Evolutionary conservation across 352 stramenopile genomes (phyloP).

Genomic region (Pythium coloratum): DNA sequence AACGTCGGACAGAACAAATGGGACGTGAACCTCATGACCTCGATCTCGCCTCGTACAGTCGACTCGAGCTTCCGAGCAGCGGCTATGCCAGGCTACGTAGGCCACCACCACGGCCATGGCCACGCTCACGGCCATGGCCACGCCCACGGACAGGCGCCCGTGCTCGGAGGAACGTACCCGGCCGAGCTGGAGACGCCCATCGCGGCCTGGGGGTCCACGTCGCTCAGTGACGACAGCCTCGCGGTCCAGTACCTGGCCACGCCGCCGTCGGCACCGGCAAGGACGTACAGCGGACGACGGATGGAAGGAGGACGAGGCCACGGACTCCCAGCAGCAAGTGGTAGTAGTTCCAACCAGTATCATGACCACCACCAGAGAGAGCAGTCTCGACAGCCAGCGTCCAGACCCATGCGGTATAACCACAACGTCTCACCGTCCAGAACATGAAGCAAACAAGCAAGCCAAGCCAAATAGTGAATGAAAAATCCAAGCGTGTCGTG

Average conservation of each 20-base stretch:
- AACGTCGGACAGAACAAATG: constrained; percentile 61
- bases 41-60: constrained; percentile 53
- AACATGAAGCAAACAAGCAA: neutral
- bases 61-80: constrained; percentile 47
- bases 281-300: constrained; percentile 12
- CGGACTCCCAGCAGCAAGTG: neutral
- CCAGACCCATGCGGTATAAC: constrained; percentile 1
- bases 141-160: neutral
- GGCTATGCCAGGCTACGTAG: neutral
- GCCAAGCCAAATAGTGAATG: too few species aligned
- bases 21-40: constrained; percentile 55
- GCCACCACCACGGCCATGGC: constrained; percentile 8
- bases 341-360: neutral
- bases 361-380: neutral
- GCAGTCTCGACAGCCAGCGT: constrained; percentile 2
- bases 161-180: constrained; percentile 19
- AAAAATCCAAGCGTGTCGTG: neutral
- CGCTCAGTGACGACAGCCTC: constrained; percentile 1
- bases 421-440: constrained; percentile 7
- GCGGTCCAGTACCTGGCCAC: constrained; percentile 7
- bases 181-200: constrained; percentile 24
- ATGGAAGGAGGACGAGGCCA: neutral
- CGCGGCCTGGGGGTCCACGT: constrained; percentile 5
- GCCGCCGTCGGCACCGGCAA: neutral
- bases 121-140: constrained; percentile 8